These are phyloP conservation scores for Diversispora eburnea DNA, from an alignment of 192 early-diverging fungal species.

Conservation along the genomic window DNA sequence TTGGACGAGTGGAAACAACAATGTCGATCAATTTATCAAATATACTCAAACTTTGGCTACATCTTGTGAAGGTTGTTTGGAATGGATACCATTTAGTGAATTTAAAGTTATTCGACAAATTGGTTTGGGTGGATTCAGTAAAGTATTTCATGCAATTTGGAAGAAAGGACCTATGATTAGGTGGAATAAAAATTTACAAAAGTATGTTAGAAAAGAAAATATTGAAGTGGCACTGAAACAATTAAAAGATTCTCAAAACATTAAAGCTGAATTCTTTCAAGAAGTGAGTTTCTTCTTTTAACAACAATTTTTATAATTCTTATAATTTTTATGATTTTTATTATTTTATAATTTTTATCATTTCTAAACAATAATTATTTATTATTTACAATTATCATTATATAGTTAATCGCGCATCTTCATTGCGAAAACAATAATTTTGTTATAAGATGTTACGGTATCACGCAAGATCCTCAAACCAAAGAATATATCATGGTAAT, in stretches of 20 bases:
- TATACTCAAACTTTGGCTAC: background rate
- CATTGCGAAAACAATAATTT: background rate
- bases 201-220: background rate
- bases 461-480: background rate
- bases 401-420: background rate
- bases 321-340: no score
- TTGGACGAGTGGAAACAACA: background rate
- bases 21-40: background rate
- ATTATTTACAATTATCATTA: background rate
- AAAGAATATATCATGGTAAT: conserved; percentile 31
- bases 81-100: conserved; percentile 9
- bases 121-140: background rate
- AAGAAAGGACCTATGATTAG: background rate
- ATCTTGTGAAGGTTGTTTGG: background rate
- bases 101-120: background rate
- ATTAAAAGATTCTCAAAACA: background rate
- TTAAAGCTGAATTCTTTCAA: background rate
- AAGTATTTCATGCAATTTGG: conserved; percentile 3
- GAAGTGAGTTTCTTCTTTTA: background rate
- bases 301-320: no score
- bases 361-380: background rate
- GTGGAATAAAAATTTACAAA: background rate
- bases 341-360: background rate
- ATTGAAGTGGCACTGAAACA: background rate
- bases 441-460: background rate